These are phyloP conservation scores for Lachnellula subtilissima DNA, from an alignment of 2,329 filamentous ascomycete species.

Conservation along the genomic window DNA sequence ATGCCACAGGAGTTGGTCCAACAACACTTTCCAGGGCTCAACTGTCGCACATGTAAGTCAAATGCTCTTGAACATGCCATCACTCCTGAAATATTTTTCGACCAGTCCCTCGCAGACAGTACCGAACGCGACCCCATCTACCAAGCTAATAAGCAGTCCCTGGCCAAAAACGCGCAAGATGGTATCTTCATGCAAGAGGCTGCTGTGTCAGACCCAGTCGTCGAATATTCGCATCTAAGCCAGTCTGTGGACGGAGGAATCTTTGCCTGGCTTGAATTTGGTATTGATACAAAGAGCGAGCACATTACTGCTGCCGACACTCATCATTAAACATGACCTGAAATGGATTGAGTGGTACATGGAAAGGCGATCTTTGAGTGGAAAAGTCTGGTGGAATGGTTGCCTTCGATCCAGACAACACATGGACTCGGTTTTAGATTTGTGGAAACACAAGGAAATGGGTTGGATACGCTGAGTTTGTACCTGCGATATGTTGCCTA, in stretches of 20 bases:
- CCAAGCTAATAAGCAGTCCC: conserved; percentile 38
- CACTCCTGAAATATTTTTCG: conserved; percentile 46
- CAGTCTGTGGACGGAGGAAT: conserved; percentile 46
- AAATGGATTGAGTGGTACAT: background rate
- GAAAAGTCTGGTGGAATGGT: background rate
- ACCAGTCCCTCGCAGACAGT: conserved; percentile 49
- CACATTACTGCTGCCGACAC: background rate
- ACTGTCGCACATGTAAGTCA: conserved; percentile 48
- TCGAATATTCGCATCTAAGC: conserved; percentile 54
- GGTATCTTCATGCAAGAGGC: conserved; percentile 41
- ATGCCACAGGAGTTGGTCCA: background rate
- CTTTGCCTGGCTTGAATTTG: conserved; percentile 51
- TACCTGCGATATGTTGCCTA: background rate
- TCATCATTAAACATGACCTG: background rate
- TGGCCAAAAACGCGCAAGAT: conserved; percentile 47
- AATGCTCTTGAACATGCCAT: too few relatives aligned
- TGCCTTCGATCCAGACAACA: background rate
- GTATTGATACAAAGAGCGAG: conserved; percentile 30
- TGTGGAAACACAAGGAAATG: background rate
- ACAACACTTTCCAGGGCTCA: conserved; percentile 44
- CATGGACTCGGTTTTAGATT: background rate
- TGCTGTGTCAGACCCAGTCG: conserved; percentile 44
- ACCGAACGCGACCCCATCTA: conserved; percentile 47
- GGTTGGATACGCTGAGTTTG: background rate
- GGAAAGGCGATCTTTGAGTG: background rate